phyloP scores from a whole-genome alignment of 371 early-diverging fungal genomes.

The Mucor velutinosus region DNA sequence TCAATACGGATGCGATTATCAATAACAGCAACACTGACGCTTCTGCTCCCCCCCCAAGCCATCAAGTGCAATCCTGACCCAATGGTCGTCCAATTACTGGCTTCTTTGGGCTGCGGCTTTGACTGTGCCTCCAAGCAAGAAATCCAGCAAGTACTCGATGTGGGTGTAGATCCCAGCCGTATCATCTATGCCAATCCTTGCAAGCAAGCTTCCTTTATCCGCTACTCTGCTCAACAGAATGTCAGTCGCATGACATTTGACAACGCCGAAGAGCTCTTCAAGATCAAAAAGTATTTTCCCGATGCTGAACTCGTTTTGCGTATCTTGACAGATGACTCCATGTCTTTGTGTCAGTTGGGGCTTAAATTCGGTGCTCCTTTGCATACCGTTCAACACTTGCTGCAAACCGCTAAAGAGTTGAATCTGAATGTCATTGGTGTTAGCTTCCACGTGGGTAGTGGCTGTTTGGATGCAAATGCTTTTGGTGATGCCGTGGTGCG shows the following conservation, averaged over 20 bases:
- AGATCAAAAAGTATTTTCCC: slow-evolving; percentile 83
- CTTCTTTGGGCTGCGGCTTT: slow-evolving; percentile 85
- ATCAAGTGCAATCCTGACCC: slow-evolving; percentile 97
- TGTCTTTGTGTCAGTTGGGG: slow-evolving; percentile 90
- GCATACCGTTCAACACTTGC: slow-evolving; percentile 65
- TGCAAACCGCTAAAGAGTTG: slow-evolving; percentile 79
- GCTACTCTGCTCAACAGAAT: slow-evolving; percentile 75
- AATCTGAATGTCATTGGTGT: slow-evolving; percentile 90
- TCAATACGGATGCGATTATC: neutral
- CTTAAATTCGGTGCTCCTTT: slow-evolving; percentile 95
- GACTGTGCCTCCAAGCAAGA: slow-evolving; percentile 93
- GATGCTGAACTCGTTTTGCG: slow-evolving; percentile 89
- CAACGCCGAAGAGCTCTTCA: slow-evolving; percentile 94
- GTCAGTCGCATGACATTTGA: slow-evolving; percentile 97
- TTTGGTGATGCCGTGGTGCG: slow-evolving; percentile 89
- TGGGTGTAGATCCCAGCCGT: slow-evolving; percentile 76
- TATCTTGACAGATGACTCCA: slow-evolving; percentile 94
- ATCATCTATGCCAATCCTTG: slow-evolving; percentile 99
- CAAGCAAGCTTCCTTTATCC: slow-evolving; percentile 94
- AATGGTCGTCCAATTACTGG: slow-evolving; percentile 82
- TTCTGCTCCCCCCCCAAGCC: slow-evolving; percentile 48
- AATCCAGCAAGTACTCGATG: slow-evolving; percentile 80
- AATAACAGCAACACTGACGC: neutral
- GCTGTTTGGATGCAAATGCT: slow-evolving; percentile 89
- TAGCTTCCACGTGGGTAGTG: slow-evolving; percentile 95